Evolutionary conservation across 176 grass and related monocot species (phyloP), one percentile per base, ranked within the genome.

Genomic region (Calamus simplicifolius): DNA sequence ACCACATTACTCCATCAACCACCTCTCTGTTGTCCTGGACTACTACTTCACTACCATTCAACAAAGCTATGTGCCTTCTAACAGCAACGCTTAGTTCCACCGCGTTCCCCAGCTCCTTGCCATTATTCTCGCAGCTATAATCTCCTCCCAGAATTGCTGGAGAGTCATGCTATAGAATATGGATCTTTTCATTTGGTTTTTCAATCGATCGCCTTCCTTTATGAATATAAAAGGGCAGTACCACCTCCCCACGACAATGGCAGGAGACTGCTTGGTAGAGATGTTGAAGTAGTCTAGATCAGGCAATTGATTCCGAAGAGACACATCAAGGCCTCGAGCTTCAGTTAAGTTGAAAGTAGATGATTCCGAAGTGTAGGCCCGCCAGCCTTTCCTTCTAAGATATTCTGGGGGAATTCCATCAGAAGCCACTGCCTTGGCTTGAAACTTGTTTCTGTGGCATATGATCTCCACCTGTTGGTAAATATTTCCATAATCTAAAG

Each of bases 381-480:
- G 18, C 82, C 86, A 85, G 64, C 72, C 49, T n/a, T 79, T 72
- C 27, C 49, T 50, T 23, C 82, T 80, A 57, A 76, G 81, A 4
- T 79, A 51, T 14, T 30, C 29, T 51, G 56, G 73, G 5, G 74
- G 62, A 30, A 79, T 57, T 13, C 82, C 86, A n/a, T 90, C 82
- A 18, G 62, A 5, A 12, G 67, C 75, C 15, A 82, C 78, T 0
- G 86, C 30, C 61, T 77, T 82, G 5, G 86, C 86, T 1, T 75
- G 82, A 78, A 90, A 90, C 1, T 57, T 57, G 1, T 28, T 74
- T 51, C 5, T 55, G 51, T 48, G 49, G 19, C 66, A 61, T 4
- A 89, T 61, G 55, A 89, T 70, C 67, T 89, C 78, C 10, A 89
- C 48, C 70, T 85, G 78, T 51, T 89, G 86, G 74, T 89, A 82